These are phyloP conservation scores for Populus hybrid DNA, from an alignment of 441 rosid species.

Conservation along the genomic window DNA sequence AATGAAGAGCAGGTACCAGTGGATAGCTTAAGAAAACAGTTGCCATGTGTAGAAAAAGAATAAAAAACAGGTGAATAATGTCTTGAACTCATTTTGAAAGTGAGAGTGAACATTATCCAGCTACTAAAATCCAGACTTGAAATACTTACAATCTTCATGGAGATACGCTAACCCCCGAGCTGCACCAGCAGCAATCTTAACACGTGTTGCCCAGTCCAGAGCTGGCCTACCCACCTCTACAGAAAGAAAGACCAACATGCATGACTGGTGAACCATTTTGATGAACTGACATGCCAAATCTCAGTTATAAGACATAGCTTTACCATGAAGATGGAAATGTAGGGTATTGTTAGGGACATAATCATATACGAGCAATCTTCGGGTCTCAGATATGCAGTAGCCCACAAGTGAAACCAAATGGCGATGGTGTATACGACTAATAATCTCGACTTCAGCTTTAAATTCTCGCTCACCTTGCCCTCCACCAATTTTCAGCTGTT, in stretches of 20 bases:
- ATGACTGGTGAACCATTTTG: neutral
- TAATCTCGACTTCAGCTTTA: conserved; percentile 88
- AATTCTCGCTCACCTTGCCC: conserved; percentile 94
- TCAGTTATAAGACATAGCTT: conserved; percentile 14
- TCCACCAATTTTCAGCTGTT: conserved; percentile 74
- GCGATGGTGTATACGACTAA: conserved; percentile 88
- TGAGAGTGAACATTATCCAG: conserved; percentile 7
- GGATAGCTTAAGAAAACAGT: neutral
- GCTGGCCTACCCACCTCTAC: conserved; percentile 59
- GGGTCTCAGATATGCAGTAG: conserved; percentile 70
- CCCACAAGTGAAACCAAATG: conserved; percentile 92
- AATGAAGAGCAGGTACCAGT: neutral
- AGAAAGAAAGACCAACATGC: conserved; percentile 12
- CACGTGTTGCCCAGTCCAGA: conserved; percentile 72
- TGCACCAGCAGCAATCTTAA: conserved; percentile 84
- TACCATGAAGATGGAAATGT: conserved; percentile 91
- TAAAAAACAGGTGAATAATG: neutral
- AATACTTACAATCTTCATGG: conserved; percentile 88
- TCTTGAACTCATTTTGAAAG: neutral
- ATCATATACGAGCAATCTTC: conserved; percentile 75
- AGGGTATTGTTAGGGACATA: conserved; percentile 82
- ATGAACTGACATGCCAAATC: conserved; percentile 15
- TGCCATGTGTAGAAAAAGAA: neutral
- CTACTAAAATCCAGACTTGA: conserved; percentile 9
- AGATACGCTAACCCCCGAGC: conserved; percentile 97